Conservation (phyloP, 1,284 basidiomycete genomes). For the Termitomyces sp. region DNA sequence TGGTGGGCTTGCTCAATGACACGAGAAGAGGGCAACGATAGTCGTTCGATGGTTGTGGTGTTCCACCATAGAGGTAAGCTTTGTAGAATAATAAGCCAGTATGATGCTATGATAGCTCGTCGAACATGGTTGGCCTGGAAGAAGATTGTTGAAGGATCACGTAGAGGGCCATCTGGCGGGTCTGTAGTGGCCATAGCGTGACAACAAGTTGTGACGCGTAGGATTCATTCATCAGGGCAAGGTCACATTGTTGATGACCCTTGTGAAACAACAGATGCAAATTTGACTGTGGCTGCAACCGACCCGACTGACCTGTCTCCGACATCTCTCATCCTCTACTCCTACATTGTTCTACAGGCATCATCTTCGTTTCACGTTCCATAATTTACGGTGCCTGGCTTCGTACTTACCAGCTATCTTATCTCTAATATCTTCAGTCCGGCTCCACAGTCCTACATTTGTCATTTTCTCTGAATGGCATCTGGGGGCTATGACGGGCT, state of each 20-base stretch:
- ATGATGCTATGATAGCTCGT: conserved; percentile 61
- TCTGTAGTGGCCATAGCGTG: conserved; percentile 9
- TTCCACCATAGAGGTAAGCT: conserved; percentile 86
- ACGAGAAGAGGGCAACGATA: conserved; percentile 63
- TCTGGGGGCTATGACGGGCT: conserved; percentile 34
- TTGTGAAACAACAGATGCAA: conserved; percentile 20
- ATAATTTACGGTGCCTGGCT: neutral
- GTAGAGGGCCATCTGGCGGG: conserved; percentile 23
- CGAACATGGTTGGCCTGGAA: conserved; percentile 48
- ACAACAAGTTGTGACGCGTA: conserved; percentile 11
- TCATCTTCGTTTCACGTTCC: neutral
- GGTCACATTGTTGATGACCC: conserved; percentile 11
- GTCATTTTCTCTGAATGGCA: conserved; percentile 30
- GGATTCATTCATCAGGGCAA: neutral
- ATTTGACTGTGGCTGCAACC: conserved; percentile 21
- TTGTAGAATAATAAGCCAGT: conserved; percentile 70
- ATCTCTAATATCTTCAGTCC: conserved; percentile 1
- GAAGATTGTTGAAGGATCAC: conserved; percentile 47
- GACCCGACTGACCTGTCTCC: neutral
- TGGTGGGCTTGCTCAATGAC: conserved; percentile 50
- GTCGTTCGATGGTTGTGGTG: conserved; percentile 80
- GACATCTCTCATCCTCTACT: conserved; percentile 7
- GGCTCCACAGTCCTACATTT: conserved; percentile 8
- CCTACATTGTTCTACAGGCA: neutral
- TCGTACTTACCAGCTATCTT: neutral